phyloP scores from a whole-genome alignment of 192 early-diverging fungal genomes.

The Backusella psychrophila region DNA sequence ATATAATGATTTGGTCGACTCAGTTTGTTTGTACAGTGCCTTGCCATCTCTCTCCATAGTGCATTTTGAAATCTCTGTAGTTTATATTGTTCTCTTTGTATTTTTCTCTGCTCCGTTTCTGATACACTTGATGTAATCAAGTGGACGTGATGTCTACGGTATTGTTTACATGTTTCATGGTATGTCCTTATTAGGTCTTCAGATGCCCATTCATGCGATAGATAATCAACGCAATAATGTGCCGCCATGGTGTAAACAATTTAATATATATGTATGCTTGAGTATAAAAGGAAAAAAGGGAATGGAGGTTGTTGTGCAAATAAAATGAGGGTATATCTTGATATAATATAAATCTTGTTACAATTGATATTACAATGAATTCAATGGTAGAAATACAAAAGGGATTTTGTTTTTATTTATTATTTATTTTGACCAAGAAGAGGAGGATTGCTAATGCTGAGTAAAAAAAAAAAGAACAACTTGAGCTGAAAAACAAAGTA shows the following conservation, averaged over 20 bases:
- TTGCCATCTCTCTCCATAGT: conserved; percentile 40
- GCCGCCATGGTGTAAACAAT: conserved; percentile 14
- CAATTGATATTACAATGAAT: background rate
- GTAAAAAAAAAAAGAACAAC: background rate
- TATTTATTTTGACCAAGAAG: background rate
- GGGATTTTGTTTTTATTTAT: background rate
- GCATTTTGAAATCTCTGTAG: conserved; percentile 36
- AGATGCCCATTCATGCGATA: conserved; percentile 26
- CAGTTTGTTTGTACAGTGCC: conserved; percentile 13
- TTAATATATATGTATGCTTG: background rate
- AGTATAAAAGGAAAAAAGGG: conserved; percentile 2
- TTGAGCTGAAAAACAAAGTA: background rate
- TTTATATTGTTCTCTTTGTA: conserved; percentile 22
- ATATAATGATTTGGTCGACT: conserved; percentile 9
- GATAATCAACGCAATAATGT: conserved; percentile 30
- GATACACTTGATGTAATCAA: background rate
- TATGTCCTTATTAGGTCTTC: conserved; percentile 20
- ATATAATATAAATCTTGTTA: background rate
- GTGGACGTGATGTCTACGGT: background rate
- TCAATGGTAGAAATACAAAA: background rate
- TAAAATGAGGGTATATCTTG: background rate
- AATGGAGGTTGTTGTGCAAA: background rate
- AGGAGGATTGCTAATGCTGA: background rate
- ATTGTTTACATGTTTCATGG: conserved; percentile 21
- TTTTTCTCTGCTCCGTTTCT: background rate